Base-by-base conservation (phyloP, 805 yeast species). In the Saturnispora besseyi region DNA sequence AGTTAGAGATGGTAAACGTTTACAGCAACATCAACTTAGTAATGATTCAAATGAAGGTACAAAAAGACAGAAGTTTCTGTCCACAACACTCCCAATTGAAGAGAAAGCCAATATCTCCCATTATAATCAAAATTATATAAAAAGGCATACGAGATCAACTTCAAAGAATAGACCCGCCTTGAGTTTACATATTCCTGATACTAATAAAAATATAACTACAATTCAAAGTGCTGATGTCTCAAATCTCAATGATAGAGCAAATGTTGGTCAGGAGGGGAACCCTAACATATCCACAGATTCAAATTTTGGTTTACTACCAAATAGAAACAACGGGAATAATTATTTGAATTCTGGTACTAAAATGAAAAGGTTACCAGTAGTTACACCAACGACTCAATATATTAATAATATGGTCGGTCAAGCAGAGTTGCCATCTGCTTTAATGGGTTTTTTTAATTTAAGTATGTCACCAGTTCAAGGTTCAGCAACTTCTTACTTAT, bases 111-210 rank as follows among this genome's bases (percentile, higher is more conserved):
- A 30, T 12, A 13, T 40, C 32, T 33, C 49, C 8, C 49, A 44
- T n/a, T 46, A 40, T n/a, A 41, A 46, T 33, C 45, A 41, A 26
- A 32, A 32, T 29, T 41, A 15, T 13, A 24, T 41, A 13, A 41
- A 41, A 24, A 48, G 44, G 24, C 46, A 41, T 11, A 34, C 50
- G 4, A 34, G 50, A 36, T 42, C 50, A 12, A 15, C 15, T n/a
- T 42, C 46, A 46, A 50, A 44, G 26, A 42, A 36, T 21, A 51
- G 88, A 52, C 88, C 88, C 1, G 73, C 81, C 1, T 64, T 82
- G 42, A 64, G 86, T 50, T 82, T 82, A 10, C 80, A 79, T 56
- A 82, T 82, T n/a, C 88, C 88, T 1, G 57, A 7, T 26, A 31
- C 12, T 30, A 43, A 38, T 34, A 41, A 43, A 15, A 41, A 26